These are phyloP conservation scores for Helicocarpus griseus DNA, from an alignment of 2,329 filamentous ascomycete genomes.

Conservation along the genomic window DNA sequence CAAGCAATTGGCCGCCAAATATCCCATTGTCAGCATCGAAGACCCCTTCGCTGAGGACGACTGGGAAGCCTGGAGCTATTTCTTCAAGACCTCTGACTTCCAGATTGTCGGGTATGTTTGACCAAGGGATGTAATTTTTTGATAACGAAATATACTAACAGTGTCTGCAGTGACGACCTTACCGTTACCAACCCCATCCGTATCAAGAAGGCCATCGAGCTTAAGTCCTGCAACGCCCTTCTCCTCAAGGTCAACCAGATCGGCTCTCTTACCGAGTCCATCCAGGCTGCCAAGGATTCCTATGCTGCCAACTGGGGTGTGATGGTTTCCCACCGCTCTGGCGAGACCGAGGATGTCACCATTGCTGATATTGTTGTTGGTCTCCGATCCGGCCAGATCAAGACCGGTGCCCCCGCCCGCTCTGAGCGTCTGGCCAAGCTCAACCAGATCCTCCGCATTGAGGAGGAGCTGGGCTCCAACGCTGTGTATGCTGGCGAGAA, in stretches of 20 bases:
- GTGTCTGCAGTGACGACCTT: conserved; percentile 64
- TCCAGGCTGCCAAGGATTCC: conserved; percentile 98
- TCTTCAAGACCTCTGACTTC: conserved; percentile 97
- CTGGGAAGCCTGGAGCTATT: conserved; percentile 99
- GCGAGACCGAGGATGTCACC: conserved; percentile 99
- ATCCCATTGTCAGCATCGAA: conserved; percentile 97
- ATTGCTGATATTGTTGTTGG: conserved; percentile 97
- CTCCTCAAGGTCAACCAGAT: conserved; percentile 99
- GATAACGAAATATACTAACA: conserved; percentile 12
- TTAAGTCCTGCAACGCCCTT: conserved; percentile 96
- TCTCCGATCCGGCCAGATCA: conserved; percentile 95
- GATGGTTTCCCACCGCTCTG: conserved; percentile 98
- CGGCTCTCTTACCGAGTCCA: conserved; percentile 95
- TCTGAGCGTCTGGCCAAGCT: conserved; percentile 99
- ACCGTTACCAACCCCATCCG: conserved; percentile 97
- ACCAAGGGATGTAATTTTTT: too few species aligned
- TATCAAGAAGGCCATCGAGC: conserved; percentile 99
- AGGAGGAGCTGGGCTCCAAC: conserved; percentile 92
- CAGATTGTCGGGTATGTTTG: conserved; percentile 70
- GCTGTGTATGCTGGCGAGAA: conserved; percentile 85
- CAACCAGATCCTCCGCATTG: conserved; percentile 99
- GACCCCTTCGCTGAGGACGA: conserved; percentile 99
- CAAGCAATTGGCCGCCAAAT: conserved; percentile 79
- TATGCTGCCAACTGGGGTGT: conserved; percentile 94
- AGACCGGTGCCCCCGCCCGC: conserved; percentile 91